A percentile compares a stretch with the other conserved stretches of the same genome.
These are phyloP conservation scores for Helicocarpus griseus DNA, from an alignment of 2,329 filamentous ascomycete genomes.

Conservation along the genomic window DNA sequence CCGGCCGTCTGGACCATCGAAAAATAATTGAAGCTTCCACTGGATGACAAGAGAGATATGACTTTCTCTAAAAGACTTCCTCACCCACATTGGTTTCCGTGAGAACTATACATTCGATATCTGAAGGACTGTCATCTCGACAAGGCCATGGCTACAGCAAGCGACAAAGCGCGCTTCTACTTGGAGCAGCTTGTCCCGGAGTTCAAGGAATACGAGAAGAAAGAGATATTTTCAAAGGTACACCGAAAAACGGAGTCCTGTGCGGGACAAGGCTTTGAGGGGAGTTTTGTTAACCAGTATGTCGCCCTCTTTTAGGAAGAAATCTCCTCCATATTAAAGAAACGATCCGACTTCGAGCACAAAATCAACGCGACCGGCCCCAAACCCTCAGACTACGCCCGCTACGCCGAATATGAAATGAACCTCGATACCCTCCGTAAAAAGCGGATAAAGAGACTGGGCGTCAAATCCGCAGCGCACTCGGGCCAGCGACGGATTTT, in stretches of 20 bases:
- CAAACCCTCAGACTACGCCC: slow-evolving; percentile 66
- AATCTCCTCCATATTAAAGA: slow-evolving; percentile 77
- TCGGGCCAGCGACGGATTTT: slow-evolving; percentile 75
- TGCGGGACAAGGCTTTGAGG: too few relatives aligned
- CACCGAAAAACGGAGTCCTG: neutral
- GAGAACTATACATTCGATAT: neutral
- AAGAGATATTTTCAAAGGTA: slow-evolving; percentile 78
- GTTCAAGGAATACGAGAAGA: slow-evolving; percentile 82
- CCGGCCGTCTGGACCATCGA: neutral
- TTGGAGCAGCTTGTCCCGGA: slow-evolving; percentile 88
- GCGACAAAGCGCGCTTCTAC: slow-evolving; percentile 91
- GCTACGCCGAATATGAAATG: slow-evolving; percentile 67
- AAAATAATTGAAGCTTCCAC: too few relatives aligned
- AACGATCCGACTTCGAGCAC: slow-evolving; percentile 89
- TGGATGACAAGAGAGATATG: too few relatives aligned
- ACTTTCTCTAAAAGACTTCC: neutral
- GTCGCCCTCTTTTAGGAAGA: slow-evolving; percentile 55
- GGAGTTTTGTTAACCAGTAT: too few relatives aligned
- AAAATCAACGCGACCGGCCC: slow-evolving; percentile 74
- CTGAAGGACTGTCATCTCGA: neutral
- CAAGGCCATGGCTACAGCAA: slow-evolving; percentile 62
- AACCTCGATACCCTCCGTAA: slow-evolving; percentile 62
- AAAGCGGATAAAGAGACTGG: slow-evolving; percentile 73
- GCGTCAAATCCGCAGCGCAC: slow-evolving; percentile 61
- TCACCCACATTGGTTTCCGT: too few relatives aligned